Base-by-base conservation (phyloP, 305 asterid species). In the Solanum chacoense region DNA sequence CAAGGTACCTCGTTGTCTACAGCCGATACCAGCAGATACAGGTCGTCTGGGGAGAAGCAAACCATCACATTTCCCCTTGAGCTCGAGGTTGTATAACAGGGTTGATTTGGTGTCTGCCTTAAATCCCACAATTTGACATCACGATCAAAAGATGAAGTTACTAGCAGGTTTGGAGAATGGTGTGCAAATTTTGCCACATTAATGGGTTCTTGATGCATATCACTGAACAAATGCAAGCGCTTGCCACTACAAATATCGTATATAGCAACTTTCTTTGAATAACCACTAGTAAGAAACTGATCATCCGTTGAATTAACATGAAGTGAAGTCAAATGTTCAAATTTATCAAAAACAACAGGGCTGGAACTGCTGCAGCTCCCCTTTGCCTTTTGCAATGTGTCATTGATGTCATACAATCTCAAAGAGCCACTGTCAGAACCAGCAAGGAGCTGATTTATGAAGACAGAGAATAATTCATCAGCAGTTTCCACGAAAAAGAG, bases 71-170 rank as follows among this genome's bases (percentile, higher is more conserved):
- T 96, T 88, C 99, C 99, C 88, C 94, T 90, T 12, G 95, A 91
- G 93, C 99, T 96, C 6, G 93, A 87, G 88, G 93, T 90, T 8
- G 96, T 90, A 83, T 93, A 96, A 91, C 99, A 96, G 90, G 98
- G 96, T 20, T 86, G 88, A 26, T 59, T 35, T 11, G 95, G 95
- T 11, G 90, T 90, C 91, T 93, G 98, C 87, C 99, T 93, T 72
- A 94, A 88, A 79, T 96, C 98, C 99, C 99, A 96, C 97, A 96
- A 93, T 93, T 96, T 96, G 65, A 95, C 94, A 87, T 94, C 91
- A 22, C 93, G 93, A 80, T 95, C 99, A 50, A 95, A 96, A 11
- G 99, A 96, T 18, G 99, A 96, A 65, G 98, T 95, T 38, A 91
- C 99, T 14, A 96, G 89, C 67, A 95, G 73, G 40, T 92, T 80